Evolutionary conservation across 1,139 yeast genomes (phyloP), one percentile per base, ranked within the genome.

Genomic region (Zygosaccharomyces pseudobailii): DNA sequence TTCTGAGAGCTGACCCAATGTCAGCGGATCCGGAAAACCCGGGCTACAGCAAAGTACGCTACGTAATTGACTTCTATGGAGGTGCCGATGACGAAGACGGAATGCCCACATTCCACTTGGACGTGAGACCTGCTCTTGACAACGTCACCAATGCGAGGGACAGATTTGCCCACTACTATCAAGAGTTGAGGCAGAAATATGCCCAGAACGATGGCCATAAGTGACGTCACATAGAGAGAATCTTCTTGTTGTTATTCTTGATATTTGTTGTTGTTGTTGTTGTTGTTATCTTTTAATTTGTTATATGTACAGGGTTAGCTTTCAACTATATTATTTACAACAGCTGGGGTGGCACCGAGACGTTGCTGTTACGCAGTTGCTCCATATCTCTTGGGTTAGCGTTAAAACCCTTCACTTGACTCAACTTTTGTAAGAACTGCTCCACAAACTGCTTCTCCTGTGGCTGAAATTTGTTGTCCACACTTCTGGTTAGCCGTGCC

Each of bases 61-160:
- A 94, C 60, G 95, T 94, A 32, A 89, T 94, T 60, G 99, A 94
- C 67, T 94, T 90, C 68, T 94, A 94, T 65, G 96, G 96, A 1
- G 96, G 96, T 1, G 96, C 94, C 47, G 97, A 87, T 58, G 90
- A 82, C 56, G 84, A 79, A 19, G 80, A 86, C 33, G 96, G 95
- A 8, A 78, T 83, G 80, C 97, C 98, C 7, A 77, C 95, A 0
- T 94, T 92, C 66, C 82, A 81, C 67, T 76, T 94, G 57, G 98
- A 92, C 66, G 96, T 95, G 21, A 79, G 99, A 55, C 98, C 98
- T 0, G 98, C 96, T 1, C 72, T 90, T 55, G 98, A 94, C 66
- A 74, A 74, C 50, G 62, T 80, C 1, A 69, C 71, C 0, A 83
- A 76, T 57, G 87, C 83, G 3, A 62, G 68, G 43, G 97, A 88